A percentile compares a stretch with the other conserved stretches of the same genome.
These are phyloP conservation scores for Sporisorium exsertum DNA, from an alignment of 1,284 basidiomycete genomes.

Conservation along the genomic window DNA sequence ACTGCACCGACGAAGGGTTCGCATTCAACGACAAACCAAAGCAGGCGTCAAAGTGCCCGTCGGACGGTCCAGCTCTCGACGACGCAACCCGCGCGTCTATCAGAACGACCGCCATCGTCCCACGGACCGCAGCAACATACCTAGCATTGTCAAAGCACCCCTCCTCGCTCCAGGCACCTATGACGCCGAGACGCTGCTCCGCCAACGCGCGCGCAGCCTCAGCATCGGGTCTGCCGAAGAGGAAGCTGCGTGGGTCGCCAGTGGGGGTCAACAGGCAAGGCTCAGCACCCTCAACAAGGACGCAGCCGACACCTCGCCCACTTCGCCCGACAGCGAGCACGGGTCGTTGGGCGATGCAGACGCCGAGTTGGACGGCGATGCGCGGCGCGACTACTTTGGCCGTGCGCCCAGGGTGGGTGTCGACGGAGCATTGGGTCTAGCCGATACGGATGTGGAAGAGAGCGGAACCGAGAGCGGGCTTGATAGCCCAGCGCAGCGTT, in stretches of 20 bases:
- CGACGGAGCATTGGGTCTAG: constrained; percentile 54
- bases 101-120: constrained; percentile 36
- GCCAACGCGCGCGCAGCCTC: constrained; percentile 55
- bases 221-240: constrained; percentile 50
- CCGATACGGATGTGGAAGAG: constrained; percentile 57
- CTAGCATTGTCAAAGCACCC: constrained; percentile 48
- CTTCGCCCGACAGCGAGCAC: constrained; percentile 26
- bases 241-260: constrained; percentile 51
- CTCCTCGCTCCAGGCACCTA: constrained; percentile 59
- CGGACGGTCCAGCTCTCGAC: constrained; percentile 19
- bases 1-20: constrained; percentile 50
- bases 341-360: constrained; percentile 14
- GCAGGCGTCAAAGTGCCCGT: constrained; percentile 17
- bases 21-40: constrained; percentile 43
- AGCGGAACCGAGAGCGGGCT: constrained; percentile 57
- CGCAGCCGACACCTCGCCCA: constrained; percentile 1
- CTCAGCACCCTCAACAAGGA: constrained; percentile 38
- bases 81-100: constrained; percentile 29
- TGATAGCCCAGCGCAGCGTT: constrained; percentile 33
- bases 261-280: constrained; percentile 48
- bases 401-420: constrained; percentile 51
- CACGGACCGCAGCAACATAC: constrained; percentile 41
- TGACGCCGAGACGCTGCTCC: constrained; percentile 60
- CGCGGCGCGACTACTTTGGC: constrained; percentile 37
- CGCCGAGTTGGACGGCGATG: not conserved